Conservation (phyloP, 83 land plant genomes). For the Picea mariana region DNA sequence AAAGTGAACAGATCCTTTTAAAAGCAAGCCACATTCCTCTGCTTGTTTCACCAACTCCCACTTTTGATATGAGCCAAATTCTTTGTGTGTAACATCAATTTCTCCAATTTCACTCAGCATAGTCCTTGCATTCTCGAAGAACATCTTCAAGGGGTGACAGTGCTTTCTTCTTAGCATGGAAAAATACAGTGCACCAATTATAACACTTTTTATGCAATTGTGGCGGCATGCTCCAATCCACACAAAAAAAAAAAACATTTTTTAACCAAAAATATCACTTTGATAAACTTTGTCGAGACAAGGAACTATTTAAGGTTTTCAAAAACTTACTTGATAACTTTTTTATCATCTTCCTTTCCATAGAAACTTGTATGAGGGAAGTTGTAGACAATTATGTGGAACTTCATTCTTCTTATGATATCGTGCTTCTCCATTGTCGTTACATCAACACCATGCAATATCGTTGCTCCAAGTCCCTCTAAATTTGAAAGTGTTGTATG, state of each 20-base stretch:
- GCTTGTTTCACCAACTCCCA: too few species aligned
- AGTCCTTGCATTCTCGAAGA: too few species aligned
- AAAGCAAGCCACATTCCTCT: neutral
- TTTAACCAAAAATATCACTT: neutral
- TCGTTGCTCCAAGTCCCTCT: slow-evolving; percentile 15
- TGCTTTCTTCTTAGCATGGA: too few species aligned
- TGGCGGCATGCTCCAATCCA: neutral
- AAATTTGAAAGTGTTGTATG: neutral
- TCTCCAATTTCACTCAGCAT: too few species aligned
- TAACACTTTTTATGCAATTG: too few species aligned
- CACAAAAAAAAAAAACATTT: neutral
- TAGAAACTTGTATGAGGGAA: neutral
- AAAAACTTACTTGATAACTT: slow-evolving; percentile 2
- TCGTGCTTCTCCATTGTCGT: neutral
- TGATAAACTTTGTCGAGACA: neutral
- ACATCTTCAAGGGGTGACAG: too few species aligned
- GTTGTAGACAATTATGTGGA: neutral
- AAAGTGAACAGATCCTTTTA: slow-evolving; percentile 1
- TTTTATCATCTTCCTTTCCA: neutral
- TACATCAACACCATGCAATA: slow-evolving; percentile 12
- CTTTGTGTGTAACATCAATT: too few species aligned
- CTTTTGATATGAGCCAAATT: too few species aligned
- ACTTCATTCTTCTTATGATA: slow-evolving; percentile 8
- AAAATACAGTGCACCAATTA: too few species aligned
- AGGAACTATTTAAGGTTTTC: neutral